phyloP scores from a whole-genome alignment of 179 eudicot genomes.

The Patellifolia procumbens region DNA sequence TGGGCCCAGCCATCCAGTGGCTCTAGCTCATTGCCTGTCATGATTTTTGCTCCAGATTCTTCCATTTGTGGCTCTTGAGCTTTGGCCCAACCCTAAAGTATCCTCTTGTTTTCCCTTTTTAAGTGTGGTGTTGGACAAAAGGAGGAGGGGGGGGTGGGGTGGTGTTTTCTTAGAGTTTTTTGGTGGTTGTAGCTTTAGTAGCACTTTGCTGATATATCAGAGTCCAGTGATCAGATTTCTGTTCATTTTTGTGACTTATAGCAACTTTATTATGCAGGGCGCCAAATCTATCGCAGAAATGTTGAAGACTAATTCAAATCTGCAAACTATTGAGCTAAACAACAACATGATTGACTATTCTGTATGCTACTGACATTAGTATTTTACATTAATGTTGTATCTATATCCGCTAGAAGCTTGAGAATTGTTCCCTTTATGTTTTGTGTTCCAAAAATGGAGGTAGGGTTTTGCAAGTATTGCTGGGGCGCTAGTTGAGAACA shows the following conservation, averaged over 20 bases:
- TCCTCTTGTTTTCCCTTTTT: no score
- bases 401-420: constrained; percentile 31
- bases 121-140: neutral
- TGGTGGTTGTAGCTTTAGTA: constrained; percentile 4
- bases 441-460: constrained; percentile 63
- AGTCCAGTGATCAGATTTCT: neutral
- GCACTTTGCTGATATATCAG: neutral
- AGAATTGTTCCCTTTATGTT: constrained; percentile 29
- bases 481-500: constrained; percentile 83
- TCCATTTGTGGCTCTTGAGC: neutral
- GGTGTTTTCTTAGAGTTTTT: neutral
- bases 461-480: constrained; percentile 99
- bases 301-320: constrained; percentile 76
- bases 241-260: neutral
- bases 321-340: constrained; percentile 78
- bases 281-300: constrained; percentile 89
- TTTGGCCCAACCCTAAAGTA: constrained; percentile 2
- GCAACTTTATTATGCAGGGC: constrained; percentile 55
- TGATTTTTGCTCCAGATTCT: neutral
- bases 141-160: neutral
- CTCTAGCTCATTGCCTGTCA: neutral
- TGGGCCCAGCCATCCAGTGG: neutral
- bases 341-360: constrained; percentile 91
- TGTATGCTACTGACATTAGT: constrained; percentile 54
- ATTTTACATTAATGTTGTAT: constrained; percentile 23